Evolutionary conservation across 495 filamentous ascomycete species (phyloP).

Genomic region (Achaetomiella virescens): DNA sequence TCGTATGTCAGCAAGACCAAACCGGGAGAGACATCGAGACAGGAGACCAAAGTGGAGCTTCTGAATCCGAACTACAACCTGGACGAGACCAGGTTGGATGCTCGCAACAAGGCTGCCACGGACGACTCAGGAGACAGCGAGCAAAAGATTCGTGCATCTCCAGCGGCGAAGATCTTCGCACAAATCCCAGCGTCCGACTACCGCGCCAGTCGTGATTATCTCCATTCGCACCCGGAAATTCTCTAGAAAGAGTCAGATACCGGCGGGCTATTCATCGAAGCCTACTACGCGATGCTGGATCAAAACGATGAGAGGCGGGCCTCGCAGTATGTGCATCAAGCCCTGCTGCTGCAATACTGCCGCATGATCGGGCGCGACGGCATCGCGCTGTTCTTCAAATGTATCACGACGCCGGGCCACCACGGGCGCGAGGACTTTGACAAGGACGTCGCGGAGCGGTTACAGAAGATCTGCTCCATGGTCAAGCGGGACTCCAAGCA

Average conservation of each 20-base stretch:
- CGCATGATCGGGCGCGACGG: slow-evolving; percentile 83
- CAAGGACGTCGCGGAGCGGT: slow-evolving; percentile 86
- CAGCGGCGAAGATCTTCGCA: slow-evolving; percentile 67
- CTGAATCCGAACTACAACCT: slow-evolving; percentile 58
- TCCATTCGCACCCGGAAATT: slow-evolving; percentile 65
- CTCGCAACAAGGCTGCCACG: neutral
- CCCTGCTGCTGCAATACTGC: slow-evolving; percentile 88
- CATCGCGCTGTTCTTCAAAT: slow-evolving; percentile 91
- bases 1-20: slow-evolving; percentile 63
- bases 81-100: slow-evolving; percentile 14
- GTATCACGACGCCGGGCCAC: slow-evolving; percentile 85
- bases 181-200: slow-evolving; percentile 74
- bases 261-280: slow-evolving; percentile 85
- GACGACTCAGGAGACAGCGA: slow-evolving; percentile 58
- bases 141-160: slow-evolving; percentile 66
- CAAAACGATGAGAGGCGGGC: slow-evolving; percentile 51
- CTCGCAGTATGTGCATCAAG: slow-evolving; percentile 88
- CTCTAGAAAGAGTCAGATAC: slow-evolving; percentile 74
- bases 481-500: slow-evolving; percentile 57
- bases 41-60: slow-evolving; percentile 56
- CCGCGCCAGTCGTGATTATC: slow-evolving; percentile 61
- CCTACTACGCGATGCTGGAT: slow-evolving; percentile 72
- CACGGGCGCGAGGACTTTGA: slow-evolving; percentile 82
- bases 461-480: slow-evolving; percentile 60
- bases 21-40: neutral